These are phyloP conservation scores for Candida ficus DNA, from an alignment of 805 yeast genomes.

Conservation along the genomic window DNA sequence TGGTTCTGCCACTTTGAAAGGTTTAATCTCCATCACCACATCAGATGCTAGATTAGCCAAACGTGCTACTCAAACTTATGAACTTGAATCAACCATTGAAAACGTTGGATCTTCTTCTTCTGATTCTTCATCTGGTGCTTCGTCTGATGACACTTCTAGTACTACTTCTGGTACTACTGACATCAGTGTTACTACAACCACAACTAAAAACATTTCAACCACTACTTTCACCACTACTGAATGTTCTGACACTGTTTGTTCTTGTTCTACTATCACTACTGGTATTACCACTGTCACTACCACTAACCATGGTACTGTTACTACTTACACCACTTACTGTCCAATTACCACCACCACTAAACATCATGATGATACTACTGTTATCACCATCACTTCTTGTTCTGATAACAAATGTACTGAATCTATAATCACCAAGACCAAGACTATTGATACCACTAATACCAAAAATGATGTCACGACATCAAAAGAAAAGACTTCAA, in stretches of 20 bases:
- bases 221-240: neutral
- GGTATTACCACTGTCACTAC: conserved; percentile 1
- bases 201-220: no score
- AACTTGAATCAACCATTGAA: neutral
- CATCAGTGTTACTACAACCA: no score
- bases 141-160: neutral
- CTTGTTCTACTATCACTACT: neutral
- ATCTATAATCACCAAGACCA: neutral
- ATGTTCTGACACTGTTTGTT: neutral
- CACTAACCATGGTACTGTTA: neutral
- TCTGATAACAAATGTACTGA: neutral
- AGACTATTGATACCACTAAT: neutral
- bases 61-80: neutral
- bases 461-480: no score
- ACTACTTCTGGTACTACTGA: neutral
- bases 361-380: neutral
- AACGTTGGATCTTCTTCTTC: neutral
- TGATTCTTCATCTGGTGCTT: neutral
- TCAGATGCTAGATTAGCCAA: neutral
- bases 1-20: neutral
- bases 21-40: neutral
- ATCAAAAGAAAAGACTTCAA: no score
- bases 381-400: conserved; percentile 1
- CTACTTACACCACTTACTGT: conserved; percentile 6
- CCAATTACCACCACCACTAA: conserved; percentile 2